Evolutionary conservation across 257 asterid species (phyloP).

Genomic region (Nicotiana sylvestris): DNA sequence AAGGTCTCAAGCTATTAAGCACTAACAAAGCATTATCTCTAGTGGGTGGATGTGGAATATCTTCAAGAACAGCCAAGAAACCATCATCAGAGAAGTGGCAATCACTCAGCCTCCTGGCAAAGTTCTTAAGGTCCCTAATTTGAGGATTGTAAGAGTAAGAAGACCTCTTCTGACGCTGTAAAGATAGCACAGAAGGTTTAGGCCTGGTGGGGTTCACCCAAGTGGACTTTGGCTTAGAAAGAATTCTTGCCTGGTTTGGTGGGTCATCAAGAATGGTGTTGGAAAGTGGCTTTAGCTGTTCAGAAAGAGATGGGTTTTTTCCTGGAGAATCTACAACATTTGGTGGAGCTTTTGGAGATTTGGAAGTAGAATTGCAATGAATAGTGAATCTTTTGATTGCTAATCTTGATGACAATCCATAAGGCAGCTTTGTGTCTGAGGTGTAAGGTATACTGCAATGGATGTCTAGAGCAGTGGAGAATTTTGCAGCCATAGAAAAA

Average conservation of each 20-base stretch:
- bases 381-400: conserved; percentile 37
- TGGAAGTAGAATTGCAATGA: conserved; percentile 34
- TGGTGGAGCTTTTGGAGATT: conserved; percentile 30
- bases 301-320: conserved; percentile 61
- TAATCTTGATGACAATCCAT: conserved; percentile 27
- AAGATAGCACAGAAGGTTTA: conserved; percentile 74
- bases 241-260: conserved; percentile 40
- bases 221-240: conserved; percentile 76
- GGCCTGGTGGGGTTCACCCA: conserved; percentile 95
- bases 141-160: conserved; percentile 59
- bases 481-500: conserved; percentile 63
- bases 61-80: conserved; percentile 47
- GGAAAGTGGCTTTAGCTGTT: conserved; percentile 80
- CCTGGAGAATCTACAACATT: conserved; percentile 29
- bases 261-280: conserved; percentile 63
- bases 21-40: conserved; percentile 71
- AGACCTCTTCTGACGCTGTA: conserved; percentile 74
- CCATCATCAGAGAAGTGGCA: conserved; percentile 46
- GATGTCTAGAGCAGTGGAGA: conserved; percentile 36
- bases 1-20: conserved; percentile 55
- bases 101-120: conserved; percentile 63
- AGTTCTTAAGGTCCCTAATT: conserved; percentile 52
- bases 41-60: conserved; percentile 51
- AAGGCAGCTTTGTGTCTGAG: conserved; percentile 38
- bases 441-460: conserved; percentile 33